A percentile compares a stretch with the other conserved stretches of the same genome.
Evolutionary conservation across 148 eudicot genomes (phyloP).

Genomic region (Rhododendron ovatum): DNA sequence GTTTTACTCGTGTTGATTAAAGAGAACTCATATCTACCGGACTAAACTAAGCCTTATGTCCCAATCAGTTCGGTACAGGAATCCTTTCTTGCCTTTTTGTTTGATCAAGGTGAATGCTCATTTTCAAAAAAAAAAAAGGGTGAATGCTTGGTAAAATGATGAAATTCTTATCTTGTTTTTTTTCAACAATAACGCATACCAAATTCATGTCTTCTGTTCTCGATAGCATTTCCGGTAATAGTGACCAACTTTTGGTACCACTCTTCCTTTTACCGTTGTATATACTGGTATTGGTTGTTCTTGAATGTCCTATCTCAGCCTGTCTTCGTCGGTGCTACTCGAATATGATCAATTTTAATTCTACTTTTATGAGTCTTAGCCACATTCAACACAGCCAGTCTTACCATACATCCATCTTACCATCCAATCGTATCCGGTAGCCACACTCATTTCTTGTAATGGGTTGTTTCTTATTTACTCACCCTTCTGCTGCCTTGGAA

Average conservation of each 20-base stretch:
- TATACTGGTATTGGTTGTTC: neutral
- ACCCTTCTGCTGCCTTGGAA: neutral
- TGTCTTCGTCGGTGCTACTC: neutral
- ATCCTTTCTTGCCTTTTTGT: neutral
- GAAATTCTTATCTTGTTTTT: neutral
- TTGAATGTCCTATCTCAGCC: neutral
- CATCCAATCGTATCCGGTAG: neutral
- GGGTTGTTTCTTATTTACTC: neutral
- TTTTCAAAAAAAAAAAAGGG: no score
- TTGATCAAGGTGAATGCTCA: neutral
- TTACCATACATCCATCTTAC: neutral
- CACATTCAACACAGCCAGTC: neutral
- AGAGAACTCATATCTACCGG: neutral
- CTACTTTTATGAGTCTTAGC: neutral
- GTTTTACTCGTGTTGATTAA: neutral
- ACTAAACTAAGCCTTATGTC: neutral
- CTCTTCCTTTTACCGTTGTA: neutral
- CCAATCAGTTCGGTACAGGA: neutral
- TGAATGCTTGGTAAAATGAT: neutral
- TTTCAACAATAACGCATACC: neutral
- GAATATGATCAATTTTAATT: neutral
- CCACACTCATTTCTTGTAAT: neutral
- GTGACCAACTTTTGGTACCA: neutral
- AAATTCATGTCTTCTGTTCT: neutral
- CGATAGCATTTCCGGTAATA: neutral